Percentiles rank a stretch among this genome's conserved stretches.
Conservation (phyloP, 2,329 filamentous ascomycete species). For the Paraconiothyrium brasiliense region DNA sequence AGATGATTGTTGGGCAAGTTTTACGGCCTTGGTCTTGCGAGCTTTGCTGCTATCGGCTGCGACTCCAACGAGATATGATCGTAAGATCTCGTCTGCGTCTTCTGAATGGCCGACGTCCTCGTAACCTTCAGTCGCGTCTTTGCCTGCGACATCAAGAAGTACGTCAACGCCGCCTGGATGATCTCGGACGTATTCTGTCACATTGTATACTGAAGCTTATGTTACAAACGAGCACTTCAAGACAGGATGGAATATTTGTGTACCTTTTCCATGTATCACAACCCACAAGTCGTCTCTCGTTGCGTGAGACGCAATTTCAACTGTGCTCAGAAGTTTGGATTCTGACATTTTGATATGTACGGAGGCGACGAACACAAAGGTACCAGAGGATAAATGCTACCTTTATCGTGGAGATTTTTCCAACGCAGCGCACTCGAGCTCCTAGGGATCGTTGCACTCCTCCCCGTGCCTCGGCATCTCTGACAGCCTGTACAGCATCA, state of each 20-base stretch:
- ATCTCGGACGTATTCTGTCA: slow-evolving; percentile 66
- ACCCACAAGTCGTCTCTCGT: slow-evolving; percentile 62
- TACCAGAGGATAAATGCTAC: slow-evolving; percentile 16
- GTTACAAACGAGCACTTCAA: slow-evolving; percentile 12
- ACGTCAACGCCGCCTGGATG: slow-evolving; percentile 61
- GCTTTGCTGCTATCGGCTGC: slow-evolving; percentile 25
- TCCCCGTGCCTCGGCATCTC: slow-evolving; percentile 9
- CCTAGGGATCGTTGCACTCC: neutral
- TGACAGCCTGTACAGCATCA: neutral
- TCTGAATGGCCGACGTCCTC: slow-evolving; percentile 59
- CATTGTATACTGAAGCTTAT: slow-evolving; percentile 61
- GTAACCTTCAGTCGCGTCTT: slow-evolving; percentile 54
- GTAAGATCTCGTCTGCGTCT: slow-evolving; percentile 55
- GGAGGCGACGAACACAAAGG: slow-evolving; percentile 6
- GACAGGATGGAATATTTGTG: neutral
- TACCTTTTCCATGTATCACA: slow-evolving; percentile 59
- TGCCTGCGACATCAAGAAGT: slow-evolving; percentile 53
- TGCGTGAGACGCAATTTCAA: slow-evolving; percentile 62
- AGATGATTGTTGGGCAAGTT: slow-evolving; percentile 48
- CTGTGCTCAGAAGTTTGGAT: slow-evolving; percentile 23
- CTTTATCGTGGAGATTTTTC: slow-evolving; percentile 3
- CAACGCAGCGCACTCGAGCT: neutral
- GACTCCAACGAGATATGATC: slow-evolving; percentile 44
- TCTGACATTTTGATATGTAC: slow-evolving; percentile 24
- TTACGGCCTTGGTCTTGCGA: slow-evolving; percentile 41